Conservation (phyloP, 2,329 filamentous ascomycete genomes). For the Exophiala sp. region DNA sequence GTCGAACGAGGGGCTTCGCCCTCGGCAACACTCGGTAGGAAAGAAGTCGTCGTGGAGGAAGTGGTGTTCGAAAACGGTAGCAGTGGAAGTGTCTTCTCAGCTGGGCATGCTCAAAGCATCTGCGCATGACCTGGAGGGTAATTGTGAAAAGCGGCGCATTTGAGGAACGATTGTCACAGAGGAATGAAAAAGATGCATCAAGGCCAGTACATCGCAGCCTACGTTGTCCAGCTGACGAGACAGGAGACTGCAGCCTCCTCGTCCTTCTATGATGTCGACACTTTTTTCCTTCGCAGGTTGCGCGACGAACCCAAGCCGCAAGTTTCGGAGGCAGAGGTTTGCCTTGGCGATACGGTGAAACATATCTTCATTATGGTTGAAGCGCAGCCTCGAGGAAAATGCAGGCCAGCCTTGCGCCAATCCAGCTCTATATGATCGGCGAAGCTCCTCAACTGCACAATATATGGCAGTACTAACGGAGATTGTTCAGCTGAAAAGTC, state of each 20-base stretch:
- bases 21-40: neutral
- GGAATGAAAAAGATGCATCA: neutral
- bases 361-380: too few relatives aligned
- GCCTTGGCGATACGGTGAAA: neutral
- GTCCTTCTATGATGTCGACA: slow-evolving; percentile 1
- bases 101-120: slow-evolving; percentile 18
- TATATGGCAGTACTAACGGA: too few relatives aligned
- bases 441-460: too few relatives aligned
- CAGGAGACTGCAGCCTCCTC: neutral
- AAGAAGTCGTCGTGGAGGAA: neutral
- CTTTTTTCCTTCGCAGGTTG: neutral
- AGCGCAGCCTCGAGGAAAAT: neutral
- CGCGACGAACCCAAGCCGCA: neutral
- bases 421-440: too few relatives aligned
- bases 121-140: slow-evolving; percentile 24
- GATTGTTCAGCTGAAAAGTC: too few relatives aligned
- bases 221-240: neutral
- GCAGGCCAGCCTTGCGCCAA: too few relatives aligned
- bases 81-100: slow-evolving; percentile 16
- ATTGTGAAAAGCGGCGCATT: slow-evolving; percentile 3
- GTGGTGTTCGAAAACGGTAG: neutral
- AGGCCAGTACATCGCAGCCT: neutral
- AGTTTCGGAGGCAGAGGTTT: neutral
- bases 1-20: neutral
- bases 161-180: neutral